Base-by-base conservation (phyloP, 202 grass and related monocot species). In the Schoenoplectus triqueter region DNA sequence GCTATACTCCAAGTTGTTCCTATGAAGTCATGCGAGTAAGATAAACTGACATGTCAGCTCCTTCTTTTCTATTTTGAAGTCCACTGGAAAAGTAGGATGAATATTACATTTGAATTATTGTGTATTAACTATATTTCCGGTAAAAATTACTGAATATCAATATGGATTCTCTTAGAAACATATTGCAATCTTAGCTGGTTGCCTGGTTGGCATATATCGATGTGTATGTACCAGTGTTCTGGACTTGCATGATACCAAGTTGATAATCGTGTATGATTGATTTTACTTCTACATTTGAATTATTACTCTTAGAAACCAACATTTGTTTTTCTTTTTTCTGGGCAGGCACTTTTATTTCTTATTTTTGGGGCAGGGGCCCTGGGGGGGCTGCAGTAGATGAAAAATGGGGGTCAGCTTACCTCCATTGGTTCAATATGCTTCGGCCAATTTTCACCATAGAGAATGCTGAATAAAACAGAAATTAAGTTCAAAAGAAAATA, bases 21-120 rank as follows among this genome's bases (percentile, higher is more conserved):
- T 41, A 65, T 92, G 44, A 92, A 92, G 31, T 85, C 91, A 52
- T 98, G 96, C 96, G 93, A 92, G 96, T 95, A 94, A 98, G 91
- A 4, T 3, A 82, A 75, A 9, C 10, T 46, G 44, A 31, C 77
- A 59, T 64, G 47, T 49, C 14, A 47, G 10, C 39, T 63, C 18
- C 54, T 31, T 70, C 61, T 4, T 44, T 17, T 82, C 66, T 56
- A 6, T 78, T 78, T 15, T 44, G 22, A 60, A 60, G 31, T 79
- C 61, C 55, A 79, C 52, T 19, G 13, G 50, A 13, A 61, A 45
- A 60, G 20, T 42, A 18, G 54, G 60, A 78, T 11, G 21, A 0
- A 31, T 31, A 31, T 31, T 31, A 31, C 31, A 31, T 31, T 31
- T 31, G 31, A 31, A 31, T 31, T 31, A 31, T 31, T 31, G 31